Evolutionary conservation across 441 rosid genomes (phyloP).

Genomic region (Euphorbia celastroides): DNA sequence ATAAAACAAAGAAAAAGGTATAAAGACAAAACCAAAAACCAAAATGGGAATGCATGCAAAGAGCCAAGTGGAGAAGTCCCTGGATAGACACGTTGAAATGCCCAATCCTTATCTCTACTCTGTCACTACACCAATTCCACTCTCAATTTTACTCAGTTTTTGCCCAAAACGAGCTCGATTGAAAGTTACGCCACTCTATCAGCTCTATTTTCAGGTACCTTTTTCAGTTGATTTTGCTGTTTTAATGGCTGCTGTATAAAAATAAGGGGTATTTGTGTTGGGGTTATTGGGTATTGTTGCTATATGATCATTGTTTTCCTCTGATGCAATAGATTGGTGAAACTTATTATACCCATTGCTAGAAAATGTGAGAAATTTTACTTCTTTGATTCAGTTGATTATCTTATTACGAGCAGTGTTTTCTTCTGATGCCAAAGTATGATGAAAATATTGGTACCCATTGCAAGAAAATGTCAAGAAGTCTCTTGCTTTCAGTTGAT

Average conservation of each 20-base stretch:
- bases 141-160: not conserved
- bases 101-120: not conserved
- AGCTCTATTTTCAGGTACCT: constrained; percentile 1
- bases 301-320: not conserved
- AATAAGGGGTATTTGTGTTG: not conserved
- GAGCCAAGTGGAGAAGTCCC: not conserved
- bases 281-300: not conserved
- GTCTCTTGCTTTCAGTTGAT: too few relatives aligned
- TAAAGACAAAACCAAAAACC: too few relatives aligned
- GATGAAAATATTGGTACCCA: too few relatives aligned
- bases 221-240: not conserved
- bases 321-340: not conserved
- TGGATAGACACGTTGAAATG: constrained; percentile 18
- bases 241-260: not conserved
- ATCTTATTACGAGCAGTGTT: too few relatives aligned
- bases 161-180: not conserved
- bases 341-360: not conserved
- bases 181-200: not conserved
- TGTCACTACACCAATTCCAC: not conserved
- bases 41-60: not conserved
- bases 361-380: not conserved
- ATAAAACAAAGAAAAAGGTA: not conserved
- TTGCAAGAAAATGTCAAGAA: too few relatives aligned
- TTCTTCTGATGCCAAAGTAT: too few relatives aligned
- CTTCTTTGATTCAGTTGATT: too few relatives aligned